phyloP scores from a whole-genome alignment of 2,329 filamentous ascomycete genomes.

The Dactylonectria estremocensis region DNA sequence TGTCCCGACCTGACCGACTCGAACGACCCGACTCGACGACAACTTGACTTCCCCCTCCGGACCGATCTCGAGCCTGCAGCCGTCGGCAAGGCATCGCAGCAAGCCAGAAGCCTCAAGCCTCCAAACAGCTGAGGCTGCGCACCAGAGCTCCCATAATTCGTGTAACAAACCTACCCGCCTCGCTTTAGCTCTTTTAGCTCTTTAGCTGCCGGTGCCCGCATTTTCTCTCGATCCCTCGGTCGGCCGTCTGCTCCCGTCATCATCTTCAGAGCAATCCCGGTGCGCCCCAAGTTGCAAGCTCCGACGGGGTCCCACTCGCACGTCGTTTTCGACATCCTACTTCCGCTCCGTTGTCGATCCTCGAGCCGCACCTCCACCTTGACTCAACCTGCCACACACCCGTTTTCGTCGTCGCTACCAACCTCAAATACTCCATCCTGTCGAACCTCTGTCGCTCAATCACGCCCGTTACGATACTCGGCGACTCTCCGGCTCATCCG shows the following conservation, averaged over 20 bases:
- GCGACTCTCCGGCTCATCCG: neutral
- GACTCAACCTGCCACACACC: neutral
- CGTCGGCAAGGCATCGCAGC: slow-evolving; percentile 24
- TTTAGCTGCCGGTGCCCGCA: slow-evolving; percentile 19
- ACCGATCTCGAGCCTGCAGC: slow-evolving; percentile 26
- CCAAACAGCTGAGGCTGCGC: slow-evolving; percentile 5
- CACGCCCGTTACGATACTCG: neutral
- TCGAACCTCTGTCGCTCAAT: neutral
- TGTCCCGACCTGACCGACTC: no score
- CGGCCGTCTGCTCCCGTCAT: slow-evolving; percentile 21
- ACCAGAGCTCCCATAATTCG: slow-evolving; percentile 8
- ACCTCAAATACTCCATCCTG: neutral
- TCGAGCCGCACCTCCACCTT: neutral
- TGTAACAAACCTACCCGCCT: slow-evolving; percentile 18
- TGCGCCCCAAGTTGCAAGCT: slow-evolving; percentile 8
- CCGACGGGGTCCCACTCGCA: slow-evolving; percentile 8
- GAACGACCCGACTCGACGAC: neutral
- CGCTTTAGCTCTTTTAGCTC: slow-evolving; percentile 22
- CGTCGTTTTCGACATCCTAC: slow-evolving; percentile 11
- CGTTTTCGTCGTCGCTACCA: neutral
- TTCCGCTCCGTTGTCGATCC: neutral
- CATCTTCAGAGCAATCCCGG: slow-evolving; percentile 13
- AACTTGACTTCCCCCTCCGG: no score
- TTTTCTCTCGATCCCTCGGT: slow-evolving; percentile 26
- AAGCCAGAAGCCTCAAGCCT: slow-evolving; percentile 1